Conservation (phyloP, 768 basidiomycete species). For the Pisolithus marmoratus region DNA sequence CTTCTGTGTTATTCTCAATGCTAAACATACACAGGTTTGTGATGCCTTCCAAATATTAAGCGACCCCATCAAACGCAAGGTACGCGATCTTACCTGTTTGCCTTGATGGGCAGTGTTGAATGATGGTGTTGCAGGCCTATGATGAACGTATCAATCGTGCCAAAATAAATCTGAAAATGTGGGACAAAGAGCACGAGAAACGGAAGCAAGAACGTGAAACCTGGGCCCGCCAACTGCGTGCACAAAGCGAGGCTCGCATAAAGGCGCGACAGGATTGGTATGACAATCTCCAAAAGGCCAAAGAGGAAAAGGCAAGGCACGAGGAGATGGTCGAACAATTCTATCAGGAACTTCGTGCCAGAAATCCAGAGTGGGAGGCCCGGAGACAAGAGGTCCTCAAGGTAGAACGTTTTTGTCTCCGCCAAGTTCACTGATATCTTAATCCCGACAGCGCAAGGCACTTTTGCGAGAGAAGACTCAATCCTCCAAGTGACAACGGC, state of each 20-base stretch:
- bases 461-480: conserved; percentile 22
- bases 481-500: conserved; percentile 13
- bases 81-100: conserved; percentile 20
- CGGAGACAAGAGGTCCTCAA: conserved; percentile 46
- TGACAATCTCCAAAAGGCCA: conserved; percentile 35
- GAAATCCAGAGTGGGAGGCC: conserved; percentile 59
- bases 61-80: conserved; percentile 51
- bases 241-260: conserved; percentile 46
- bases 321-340: conserved; percentile 45
- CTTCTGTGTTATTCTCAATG: conserved; percentile 3
- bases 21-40: conserved; percentile 42
- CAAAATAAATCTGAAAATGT: conserved; percentile 17
- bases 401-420: conserved; percentile 32
- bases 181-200: conserved; percentile 34
- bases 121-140: conserved; percentile 35
- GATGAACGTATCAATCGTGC: conserved; percentile 36
- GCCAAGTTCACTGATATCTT: conserved; percentile 3
- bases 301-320: conserved; percentile 36
- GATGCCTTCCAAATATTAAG: conserved; percentile 58
- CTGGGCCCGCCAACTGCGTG: conserved; percentile 48
- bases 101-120: background rate
- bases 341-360: conserved; percentile 47
- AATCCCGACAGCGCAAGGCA: conserved; percentile 20
- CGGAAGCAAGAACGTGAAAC: conserved; percentile 46
- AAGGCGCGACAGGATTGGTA: conserved; percentile 33